Evolutionary conservation across 1,139 yeast genomes (phyloP).

Genomic region (Blastobotrys serpentis): DNA sequence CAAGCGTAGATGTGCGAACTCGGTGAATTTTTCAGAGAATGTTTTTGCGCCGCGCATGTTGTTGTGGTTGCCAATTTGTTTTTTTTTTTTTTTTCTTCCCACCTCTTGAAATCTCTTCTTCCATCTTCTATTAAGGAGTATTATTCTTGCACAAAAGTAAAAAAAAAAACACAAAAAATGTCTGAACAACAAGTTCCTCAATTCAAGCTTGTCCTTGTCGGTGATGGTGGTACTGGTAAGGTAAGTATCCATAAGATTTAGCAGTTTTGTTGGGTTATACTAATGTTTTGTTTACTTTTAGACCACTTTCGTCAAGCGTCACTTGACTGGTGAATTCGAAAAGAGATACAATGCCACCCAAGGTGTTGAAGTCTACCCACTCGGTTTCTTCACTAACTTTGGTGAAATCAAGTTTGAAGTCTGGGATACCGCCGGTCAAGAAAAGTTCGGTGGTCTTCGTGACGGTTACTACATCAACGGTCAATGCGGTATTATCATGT

Average conservation of each 20-base stretch:
- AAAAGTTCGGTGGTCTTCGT: slow-evolving; percentile 99
- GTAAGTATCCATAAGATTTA: too few relatives aligned
- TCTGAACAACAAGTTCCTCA: slow-evolving; percentile 82
- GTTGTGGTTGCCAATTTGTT: background rate
- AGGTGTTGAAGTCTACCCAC: slow-evolving; percentile 99
- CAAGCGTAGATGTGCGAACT: too few relatives aligned
- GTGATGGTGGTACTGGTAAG: slow-evolving; percentile 99
- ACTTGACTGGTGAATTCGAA: slow-evolving; percentile 99
- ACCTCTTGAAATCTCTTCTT: slow-evolving; percentile 10
- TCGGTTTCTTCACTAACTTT: slow-evolving; percentile 96
- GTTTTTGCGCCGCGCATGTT: slow-evolving; percentile 7
- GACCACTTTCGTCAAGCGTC: slow-evolving; percentile 99
- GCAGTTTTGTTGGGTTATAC: too few relatives aligned
- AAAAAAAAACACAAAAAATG: too few relatives aligned
- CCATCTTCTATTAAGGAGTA: too few relatives aligned
- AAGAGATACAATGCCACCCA: slow-evolving; percentile 98
- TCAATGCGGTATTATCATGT: slow-evolving; percentile 99
- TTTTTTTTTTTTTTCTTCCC: slow-evolving; percentile 16
- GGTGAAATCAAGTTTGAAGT: slow-evolving; percentile 99
- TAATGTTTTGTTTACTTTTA: too few relatives aligned
- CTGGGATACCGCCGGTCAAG: slow-evolving; percentile 99
- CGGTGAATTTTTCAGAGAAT: too few relatives aligned
- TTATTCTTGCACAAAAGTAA: too few relatives aligned
- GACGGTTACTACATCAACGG: slow-evolving; percentile 99
- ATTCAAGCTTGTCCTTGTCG: slow-evolving; percentile 95